phyloP scores from a whole-genome alignment of 169 alveolate species.

The Eimeria maxima region DNA sequence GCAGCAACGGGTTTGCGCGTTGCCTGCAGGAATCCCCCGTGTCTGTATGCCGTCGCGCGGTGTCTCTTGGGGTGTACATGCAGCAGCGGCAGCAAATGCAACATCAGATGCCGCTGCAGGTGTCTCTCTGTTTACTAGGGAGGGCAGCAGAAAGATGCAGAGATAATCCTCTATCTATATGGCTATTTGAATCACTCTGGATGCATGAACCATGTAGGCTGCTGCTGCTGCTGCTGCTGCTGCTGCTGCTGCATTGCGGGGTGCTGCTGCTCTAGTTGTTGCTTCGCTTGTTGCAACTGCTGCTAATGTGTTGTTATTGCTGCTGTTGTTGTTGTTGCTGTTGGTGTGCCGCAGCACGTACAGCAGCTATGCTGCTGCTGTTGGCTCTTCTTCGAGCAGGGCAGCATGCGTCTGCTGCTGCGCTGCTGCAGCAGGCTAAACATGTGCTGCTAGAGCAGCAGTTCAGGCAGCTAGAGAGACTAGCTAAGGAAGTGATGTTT shows the following conservation, averaged over 20 bases:
- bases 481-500: neutral
- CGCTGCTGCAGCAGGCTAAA: neutral
- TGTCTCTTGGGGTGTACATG: slow-evolving; percentile 19
- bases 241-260: neutral
- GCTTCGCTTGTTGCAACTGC: neutral
- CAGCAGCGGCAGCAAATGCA: slow-evolving; percentile 31
- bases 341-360: slow-evolving; percentile 2
- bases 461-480: neutral
- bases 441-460: slow-evolving; percentile 11
- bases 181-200: neutral
- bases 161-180: neutral
- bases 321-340: neutral
- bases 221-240: neutral
- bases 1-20: slow-evolving; percentile 37
- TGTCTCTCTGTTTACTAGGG: slow-evolving; percentile 1
- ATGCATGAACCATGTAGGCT: neutral
- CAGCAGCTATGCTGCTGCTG: slow-evolving; percentile 31
- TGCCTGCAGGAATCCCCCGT: slow-evolving; percentile 29
- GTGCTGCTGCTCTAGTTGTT: neutral
- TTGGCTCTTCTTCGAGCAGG: neutral
- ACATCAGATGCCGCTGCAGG: neutral
- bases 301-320: neutral
- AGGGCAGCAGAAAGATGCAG: slow-evolving; percentile 1
- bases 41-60: neutral
- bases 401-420: slow-evolving; percentile 32